Evolutionary conservation across 768 basidiomycete genomes (phyloP).

Genomic region (Leccinum obscurum): DNA sequence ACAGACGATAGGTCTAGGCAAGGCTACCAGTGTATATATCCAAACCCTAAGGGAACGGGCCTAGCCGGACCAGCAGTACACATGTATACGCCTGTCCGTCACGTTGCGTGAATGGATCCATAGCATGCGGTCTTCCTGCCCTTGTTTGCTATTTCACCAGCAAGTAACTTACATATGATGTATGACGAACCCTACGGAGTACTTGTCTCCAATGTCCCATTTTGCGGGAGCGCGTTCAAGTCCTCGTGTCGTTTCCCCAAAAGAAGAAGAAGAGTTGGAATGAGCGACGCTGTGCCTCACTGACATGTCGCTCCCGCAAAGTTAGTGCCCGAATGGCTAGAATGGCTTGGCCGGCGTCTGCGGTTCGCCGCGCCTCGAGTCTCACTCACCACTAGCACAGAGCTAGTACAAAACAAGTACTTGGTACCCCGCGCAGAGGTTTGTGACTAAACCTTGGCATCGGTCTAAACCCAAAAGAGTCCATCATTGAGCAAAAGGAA

Average conservation of each 20-base stretch:
- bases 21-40: not conserved
- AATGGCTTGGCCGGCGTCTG: not conserved
- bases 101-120: not conserved
- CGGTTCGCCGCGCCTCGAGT: slow-evolving; percentile 6
- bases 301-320: not conserved
- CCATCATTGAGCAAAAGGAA: not conserved
- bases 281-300: not conserved
- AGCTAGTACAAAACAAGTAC: not conserved
- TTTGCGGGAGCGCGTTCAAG: not conserved
- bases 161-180: not conserved
- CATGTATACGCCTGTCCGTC: too few relatives aligned
- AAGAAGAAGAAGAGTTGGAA: not conserved
- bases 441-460: not conserved
- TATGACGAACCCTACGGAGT: not conserved
- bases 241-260: not conserved
- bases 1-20: not conserved
- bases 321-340: not conserved
- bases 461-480: not conserved
- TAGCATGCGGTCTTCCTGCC: too few relatives aligned
- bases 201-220: not conserved
- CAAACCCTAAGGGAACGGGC: not conserved
- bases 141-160: not conserved
- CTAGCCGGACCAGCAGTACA: not conserved
- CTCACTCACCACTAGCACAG: not conserved
- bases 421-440: not conserved